A percentile compares a stretch with the other conserved stretches of the same genome.
Conservation (phyloP, 352 stramenopile genomes). For the Phytophthora tentaculata region DNA sequence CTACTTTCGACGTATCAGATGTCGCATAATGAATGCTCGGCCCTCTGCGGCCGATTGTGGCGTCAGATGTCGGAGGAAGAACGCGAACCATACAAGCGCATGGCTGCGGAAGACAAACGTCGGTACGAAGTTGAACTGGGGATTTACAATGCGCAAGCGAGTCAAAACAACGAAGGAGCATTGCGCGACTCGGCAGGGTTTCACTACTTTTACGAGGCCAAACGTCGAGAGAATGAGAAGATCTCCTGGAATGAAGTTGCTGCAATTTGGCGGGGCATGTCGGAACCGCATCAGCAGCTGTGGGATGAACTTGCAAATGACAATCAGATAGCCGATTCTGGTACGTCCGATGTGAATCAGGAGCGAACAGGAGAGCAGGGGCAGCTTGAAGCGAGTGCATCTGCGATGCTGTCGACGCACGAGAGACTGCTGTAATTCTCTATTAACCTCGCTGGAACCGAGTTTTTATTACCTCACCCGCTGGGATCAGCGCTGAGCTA, state of each 20-base stretch:
- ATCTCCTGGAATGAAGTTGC: slow-evolving; percentile 36
- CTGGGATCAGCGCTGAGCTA: neutral
- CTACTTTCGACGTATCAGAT: slow-evolving; percentile 63
- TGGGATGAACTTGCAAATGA: slow-evolving; percentile 47
- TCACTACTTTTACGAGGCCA: slow-evolving; percentile 42
- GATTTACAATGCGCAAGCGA: slow-evolving; percentile 27
- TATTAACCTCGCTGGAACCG: neutral
- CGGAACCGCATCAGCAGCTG: slow-evolving; percentile 41
- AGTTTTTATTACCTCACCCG: neutral
- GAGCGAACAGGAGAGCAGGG: slow-evolving; percentile 5
- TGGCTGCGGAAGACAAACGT: slow-evolving; percentile 59
- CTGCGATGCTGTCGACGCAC: neutral
- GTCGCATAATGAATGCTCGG: slow-evolving; percentile 71
- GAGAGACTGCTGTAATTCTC: neutral
- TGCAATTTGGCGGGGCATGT: slow-evolving; percentile 45
- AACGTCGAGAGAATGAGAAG: slow-evolving; percentile 35
- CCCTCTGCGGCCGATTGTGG: slow-evolving; percentile 63
- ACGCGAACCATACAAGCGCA: slow-evolving; percentile 55
- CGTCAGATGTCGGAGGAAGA: slow-evolving; percentile 62
- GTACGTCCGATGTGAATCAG: neutral
- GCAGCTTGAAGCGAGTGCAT: neutral
- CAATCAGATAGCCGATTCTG: neutral
- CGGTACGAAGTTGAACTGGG: slow-evolving; percentile 52
- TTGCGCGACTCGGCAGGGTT: slow-evolving; percentile 38
- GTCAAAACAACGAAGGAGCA: slow-evolving; percentile 1